A percentile compares a stretch with the other conserved stretches of the same genome.
phyloP scores from a whole-genome alignment of 176 grass and related monocot species.

The Musa troglodytarum region DNA sequence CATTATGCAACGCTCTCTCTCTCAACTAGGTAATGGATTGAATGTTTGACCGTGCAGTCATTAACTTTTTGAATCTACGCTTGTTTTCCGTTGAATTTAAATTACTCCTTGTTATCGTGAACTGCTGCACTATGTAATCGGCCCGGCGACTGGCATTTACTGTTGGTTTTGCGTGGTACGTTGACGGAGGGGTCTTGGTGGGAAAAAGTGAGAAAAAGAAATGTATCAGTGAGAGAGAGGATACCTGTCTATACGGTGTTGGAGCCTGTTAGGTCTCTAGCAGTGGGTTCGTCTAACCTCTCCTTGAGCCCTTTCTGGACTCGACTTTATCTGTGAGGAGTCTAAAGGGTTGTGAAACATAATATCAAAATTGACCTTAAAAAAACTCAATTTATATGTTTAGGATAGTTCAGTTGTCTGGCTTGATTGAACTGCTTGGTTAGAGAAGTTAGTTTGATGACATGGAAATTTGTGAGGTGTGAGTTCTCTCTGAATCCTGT shows the following conservation, averaged over 20 bases:
- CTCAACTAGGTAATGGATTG: not conserved
- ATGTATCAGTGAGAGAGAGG: not conserved
- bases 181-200: not conserved
- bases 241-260: not conserved
- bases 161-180: too few species aligned
- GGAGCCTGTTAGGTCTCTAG: not conserved
- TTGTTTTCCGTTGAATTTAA: not conserved
- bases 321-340: too few species aligned
- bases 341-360: not conserved
- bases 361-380: not conserved
- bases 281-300: not conserved
- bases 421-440: not conserved
- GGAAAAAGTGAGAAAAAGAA: not conserved
- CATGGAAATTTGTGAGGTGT: not conserved
- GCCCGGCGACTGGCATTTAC: not conserved
- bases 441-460: not conserved
- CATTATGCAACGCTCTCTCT: not conserved
- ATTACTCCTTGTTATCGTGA: not conserved
- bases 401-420: not conserved
- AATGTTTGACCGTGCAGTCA: not conserved
- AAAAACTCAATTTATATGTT: not conserved
- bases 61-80: not conserved
- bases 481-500: not conserved
- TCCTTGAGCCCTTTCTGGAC: not conserved
- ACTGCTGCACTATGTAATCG: not conserved